Conservation (phyloP, 2,329 filamentous ascomycete species). For the Ophiostoma australiae region DNA sequence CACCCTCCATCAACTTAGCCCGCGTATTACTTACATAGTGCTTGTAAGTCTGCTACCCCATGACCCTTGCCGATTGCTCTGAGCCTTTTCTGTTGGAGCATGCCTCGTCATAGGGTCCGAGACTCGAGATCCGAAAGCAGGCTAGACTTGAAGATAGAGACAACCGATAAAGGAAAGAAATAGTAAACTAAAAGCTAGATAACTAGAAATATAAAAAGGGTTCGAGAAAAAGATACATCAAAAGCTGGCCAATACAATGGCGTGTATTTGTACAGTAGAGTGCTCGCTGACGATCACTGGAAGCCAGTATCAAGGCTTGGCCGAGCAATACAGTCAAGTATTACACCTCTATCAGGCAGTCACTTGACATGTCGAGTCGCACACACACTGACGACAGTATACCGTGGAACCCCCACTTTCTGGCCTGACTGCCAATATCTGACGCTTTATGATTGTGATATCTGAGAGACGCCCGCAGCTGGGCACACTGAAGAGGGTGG, state of each 20-base stretch:
- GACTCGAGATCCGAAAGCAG: background rate
- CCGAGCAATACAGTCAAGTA: background rate
- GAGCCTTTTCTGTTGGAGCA: background rate
- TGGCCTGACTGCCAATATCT: background rate
- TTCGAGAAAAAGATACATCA: background rate
- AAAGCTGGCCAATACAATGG: background rate
- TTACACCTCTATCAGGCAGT: background rate
- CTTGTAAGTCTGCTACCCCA: background rate
- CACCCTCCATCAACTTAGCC: background rate
- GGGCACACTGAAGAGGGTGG: background rate
- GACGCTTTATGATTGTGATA: background rate
- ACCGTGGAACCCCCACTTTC: background rate
- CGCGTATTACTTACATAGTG: background rate
- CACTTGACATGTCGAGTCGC: background rate
- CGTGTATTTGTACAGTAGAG: background rate
- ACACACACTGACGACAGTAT: background rate
- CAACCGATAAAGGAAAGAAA: background rate
- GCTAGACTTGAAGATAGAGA: no score
- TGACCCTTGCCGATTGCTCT: conserved; percentile 8
- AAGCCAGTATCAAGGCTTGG: background rate
- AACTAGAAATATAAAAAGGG: background rate
- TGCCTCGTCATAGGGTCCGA: conserved; percentile 4
- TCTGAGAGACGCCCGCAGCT: background rate
- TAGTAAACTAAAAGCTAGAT: background rate
- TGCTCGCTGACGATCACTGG: background rate